Base-by-base conservation (phyloP, 1,284 basidiomycete species). In the Marasmius tenuissimus region DNA sequence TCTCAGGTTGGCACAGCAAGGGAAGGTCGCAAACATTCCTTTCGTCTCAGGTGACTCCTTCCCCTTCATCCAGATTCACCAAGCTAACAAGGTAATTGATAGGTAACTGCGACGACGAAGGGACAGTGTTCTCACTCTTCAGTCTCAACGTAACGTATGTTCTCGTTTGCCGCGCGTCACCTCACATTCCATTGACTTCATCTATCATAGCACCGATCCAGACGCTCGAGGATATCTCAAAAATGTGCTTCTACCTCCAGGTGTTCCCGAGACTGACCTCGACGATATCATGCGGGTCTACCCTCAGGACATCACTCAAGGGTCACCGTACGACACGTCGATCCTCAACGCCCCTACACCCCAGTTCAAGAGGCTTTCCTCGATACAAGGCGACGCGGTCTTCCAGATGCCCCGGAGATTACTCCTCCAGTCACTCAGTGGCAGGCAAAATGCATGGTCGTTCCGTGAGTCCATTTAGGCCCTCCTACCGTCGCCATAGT, bases 361-460 rank as follows among this genome's bases (percentile, higher is more conserved):
- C 0, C 76, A 86, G 63, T 86, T 74, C 72, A 85, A 87, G 69
- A 74, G 85, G 22, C 65, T 86, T 1, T 78, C 85, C 10, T 75
- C 84, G 0, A 68, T 87, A 61, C 74, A 75, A 48, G 85, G 84
- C 0, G 86, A 87, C 62, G 69, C 75, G 0, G 73, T 81, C 0
- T 86, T 88, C 72, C 83, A 86, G 58, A 82, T 76, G 0, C 81
- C 83, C 2, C 74, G 85, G 16, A 72, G 83, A n/a, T 81, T 81
- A 70, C 76, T 87, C 64, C 65, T 86, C 16, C 67, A 82, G 47
- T 68, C 75, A 33, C 71, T 70, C 2, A 72, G 81, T 0, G 73
- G 68, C 0, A 78, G 78, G 57, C 82, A 84, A 64, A 71, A 74
- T 16, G 75, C 76, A 0, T 86, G 83, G 81, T 76, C 77, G 0